Evolutionary conservation across 306 rosid genomes (phyloP).

Genomic region (Quercus parvula): DNA sequence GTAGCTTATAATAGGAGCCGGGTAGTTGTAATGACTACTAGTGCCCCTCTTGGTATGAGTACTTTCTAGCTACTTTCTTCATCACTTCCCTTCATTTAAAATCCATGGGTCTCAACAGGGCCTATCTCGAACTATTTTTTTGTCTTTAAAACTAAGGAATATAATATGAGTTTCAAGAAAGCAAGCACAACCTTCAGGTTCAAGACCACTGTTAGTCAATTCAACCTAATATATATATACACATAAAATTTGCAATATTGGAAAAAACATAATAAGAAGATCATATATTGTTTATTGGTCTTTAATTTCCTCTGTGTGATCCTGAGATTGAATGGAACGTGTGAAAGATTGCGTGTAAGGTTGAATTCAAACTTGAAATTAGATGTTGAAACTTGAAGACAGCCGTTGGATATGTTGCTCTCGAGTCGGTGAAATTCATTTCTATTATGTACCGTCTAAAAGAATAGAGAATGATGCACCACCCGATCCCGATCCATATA

Average conservation of each 20-base stretch:
- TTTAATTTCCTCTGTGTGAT: too few species aligned
- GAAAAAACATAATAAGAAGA: too few species aligned
- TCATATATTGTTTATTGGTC: too few species aligned
- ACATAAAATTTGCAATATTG: too few species aligned
- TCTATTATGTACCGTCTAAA: neutral
- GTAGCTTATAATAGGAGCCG: neutral
- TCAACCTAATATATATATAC: too few species aligned
- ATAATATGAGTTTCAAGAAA: neutral
- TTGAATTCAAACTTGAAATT: neutral
- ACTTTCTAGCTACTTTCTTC: neutral
- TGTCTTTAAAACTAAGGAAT: slow-evolving; percentile 25
- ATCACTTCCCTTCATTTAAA: neutral
- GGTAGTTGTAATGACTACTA: neutral
- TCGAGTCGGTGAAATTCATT: neutral
- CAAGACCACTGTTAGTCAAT: neutral
- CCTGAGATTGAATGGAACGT: too few species aligned
- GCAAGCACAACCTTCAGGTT: neutral
- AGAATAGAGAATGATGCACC: slow-evolving; percentile 1
- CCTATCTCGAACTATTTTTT: slow-evolving; percentile 3
- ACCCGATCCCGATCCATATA: neutral
- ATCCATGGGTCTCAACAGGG: neutral
- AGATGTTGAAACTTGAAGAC: neutral
- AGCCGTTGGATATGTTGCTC: neutral
- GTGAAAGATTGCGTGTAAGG: neutral
- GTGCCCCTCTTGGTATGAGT: neutral